Evolutionary conservation across 257 asterid species (phyloP).

Genomic region (Dorcoceras hygrometricum): DNA sequence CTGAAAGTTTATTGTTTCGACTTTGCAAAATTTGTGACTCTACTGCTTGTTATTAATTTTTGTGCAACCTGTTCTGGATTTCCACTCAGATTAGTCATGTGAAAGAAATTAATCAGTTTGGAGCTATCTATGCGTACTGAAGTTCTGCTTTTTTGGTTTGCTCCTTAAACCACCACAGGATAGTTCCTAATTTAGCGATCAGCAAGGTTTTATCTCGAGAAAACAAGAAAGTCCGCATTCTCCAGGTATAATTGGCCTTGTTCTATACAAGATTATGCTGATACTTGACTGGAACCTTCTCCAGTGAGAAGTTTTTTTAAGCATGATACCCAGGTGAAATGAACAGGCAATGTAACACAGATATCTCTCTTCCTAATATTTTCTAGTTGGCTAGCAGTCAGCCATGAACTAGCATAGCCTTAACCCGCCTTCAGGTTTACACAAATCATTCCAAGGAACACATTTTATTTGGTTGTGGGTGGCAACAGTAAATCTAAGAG

Average conservation of each 20-base stretch:
- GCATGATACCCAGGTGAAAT: too few species aligned
- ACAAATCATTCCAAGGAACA: too few species aligned
- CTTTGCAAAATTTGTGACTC: slow-evolving; percentile 7
- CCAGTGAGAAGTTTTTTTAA: too few species aligned
- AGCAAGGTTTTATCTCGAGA: slow-evolving; percentile 89
- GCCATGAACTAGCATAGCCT: too few species aligned
- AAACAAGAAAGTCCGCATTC: slow-evolving; percentile 85
- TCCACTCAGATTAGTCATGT: not conserved
- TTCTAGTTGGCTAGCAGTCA: too few species aligned
- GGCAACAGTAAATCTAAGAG: too few species aligned
- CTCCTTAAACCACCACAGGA: slow-evolving; percentile 51
- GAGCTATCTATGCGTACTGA: not conserved
- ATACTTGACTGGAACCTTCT: not conserved
- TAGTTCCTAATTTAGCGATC: slow-evolving; percentile 94
- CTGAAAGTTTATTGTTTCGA: slow-evolving; percentile 12
- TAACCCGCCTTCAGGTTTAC: too few species aligned
- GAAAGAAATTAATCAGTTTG: not conserved
- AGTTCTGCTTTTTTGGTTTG: not conserved
- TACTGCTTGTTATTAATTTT: not conserved
- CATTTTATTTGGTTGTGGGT: too few species aligned
- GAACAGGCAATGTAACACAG: too few species aligned
- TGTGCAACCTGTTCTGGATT: not conserved
- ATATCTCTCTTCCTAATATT: too few species aligned
- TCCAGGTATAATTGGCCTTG: slow-evolving; percentile 55
- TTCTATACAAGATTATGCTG: not conserved